Evolutionary conservation across 371 early-diverging fungal species (phyloP), one percentile per base, ranked within the genome.

Genomic region (Mucor piriformis): DNA sequence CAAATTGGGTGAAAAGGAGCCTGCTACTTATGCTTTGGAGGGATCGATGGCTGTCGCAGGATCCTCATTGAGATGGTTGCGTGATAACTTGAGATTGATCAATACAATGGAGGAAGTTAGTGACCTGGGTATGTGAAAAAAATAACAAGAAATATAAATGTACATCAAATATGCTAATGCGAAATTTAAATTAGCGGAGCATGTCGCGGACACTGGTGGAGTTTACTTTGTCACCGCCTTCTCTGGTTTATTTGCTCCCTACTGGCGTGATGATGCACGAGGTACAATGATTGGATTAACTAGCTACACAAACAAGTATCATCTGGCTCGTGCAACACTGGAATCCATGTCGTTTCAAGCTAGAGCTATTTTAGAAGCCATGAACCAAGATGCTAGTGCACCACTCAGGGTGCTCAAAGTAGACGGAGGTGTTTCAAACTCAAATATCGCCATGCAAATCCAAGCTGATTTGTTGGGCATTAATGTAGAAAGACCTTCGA

Each of bases 1-100:
- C 76, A 82, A 96, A 65, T 81, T 98, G 25, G 96, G 95, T 11
- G 73, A 87, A 12, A 74, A 90, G 3, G 82, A 74, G 0, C 69
- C 74, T 35, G 85, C 91, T 6, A 84, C 88, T 8, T 97, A 98
- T 67, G 98, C 96, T 6, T 82, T 97, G 12, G 98, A 98, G 78
- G 97, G 97, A 3, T 95, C 95, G 1, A 86, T 97, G 38, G 94
- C 96, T 16, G 94, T 93, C 0, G 96, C 96, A n/a, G 97, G 98
- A 3, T 90, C 95, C 7, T 92, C 95, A 11, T 82, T 97, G 63
- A 85, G 92, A 64, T 97, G 96, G 95, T 76, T 97, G 37, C 83
- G 95, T 42, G 95, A 95, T 67, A 92, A 89, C 60, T 59, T 97
- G 59, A 83, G 90, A 2, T 64, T 97, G 47, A 92, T 96, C 43